phyloP scores from a whole-genome alignment of 176 grass and related monocot genomes.

The Musa itinerans region DNA sequence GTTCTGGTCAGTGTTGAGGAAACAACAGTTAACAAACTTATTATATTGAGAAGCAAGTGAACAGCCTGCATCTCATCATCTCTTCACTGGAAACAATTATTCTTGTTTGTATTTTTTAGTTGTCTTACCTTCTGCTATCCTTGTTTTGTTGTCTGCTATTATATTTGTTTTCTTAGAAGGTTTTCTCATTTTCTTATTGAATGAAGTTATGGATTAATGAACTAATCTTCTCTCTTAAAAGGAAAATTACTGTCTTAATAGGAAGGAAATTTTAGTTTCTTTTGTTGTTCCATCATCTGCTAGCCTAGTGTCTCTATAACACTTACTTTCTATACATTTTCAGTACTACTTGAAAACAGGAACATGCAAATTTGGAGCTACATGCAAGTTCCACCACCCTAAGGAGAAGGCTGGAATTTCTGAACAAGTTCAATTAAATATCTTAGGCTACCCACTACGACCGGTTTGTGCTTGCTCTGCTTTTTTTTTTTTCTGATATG shows the following conservation, averaged over 20 bases:
- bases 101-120: too few species aligned
- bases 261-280: not conserved
- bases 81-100: too few species aligned
- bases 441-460: slow-evolving; percentile 65
- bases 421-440: slow-evolving; percentile 53
- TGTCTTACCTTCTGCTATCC: too few species aligned
- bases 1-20: too few species aligned
- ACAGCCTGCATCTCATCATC: too few species aligned
- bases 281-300: not conserved
- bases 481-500: not conserved
- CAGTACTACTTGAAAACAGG: slow-evolving; percentile 94
- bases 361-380: slow-evolving; percentile 89
- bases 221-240: not conserved
- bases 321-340: not conserved
- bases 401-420: slow-evolving; percentile 78
- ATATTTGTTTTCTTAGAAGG: not conserved
- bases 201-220: not conserved
- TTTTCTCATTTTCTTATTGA: not conserved
- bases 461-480: slow-evolving; percentile 46
- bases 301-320: not conserved
- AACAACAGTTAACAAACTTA: too few species aligned
- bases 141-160: too few species aligned
- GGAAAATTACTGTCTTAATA: not conserved
- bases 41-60: too few species aligned
- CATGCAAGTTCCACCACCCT: slow-evolving; percentile 89